phyloP scores from a whole-genome alignment of 345 rosid species.

The Citrus hindsii region DNA sequence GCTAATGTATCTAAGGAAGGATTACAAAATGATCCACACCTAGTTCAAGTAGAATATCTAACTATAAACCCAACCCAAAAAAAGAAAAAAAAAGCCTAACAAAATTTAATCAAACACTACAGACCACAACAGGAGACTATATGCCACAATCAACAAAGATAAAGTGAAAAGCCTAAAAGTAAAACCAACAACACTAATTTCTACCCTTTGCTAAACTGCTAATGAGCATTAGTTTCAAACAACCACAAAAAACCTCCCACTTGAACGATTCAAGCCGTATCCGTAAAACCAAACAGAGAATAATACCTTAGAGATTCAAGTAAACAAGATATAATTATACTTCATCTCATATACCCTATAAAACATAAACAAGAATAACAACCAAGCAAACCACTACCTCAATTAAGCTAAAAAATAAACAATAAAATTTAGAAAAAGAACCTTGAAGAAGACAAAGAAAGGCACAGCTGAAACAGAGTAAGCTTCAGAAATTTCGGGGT shows the following conservation, averaged over 20 bases:
- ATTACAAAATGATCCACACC: neutral
- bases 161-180: neutral
- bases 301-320: neutral
- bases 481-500: conserved; percentile 84
- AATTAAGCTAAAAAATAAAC: neutral
- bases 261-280: neutral
- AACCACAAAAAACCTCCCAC: neutral
- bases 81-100: neutral
- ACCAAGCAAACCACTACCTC: neutral
- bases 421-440: conserved; percentile 10
- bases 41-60: neutral
- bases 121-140: neutral
- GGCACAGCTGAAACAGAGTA: conserved; percentile 90
- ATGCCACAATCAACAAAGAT: neutral
- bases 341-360: neutral
- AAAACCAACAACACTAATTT: neutral
- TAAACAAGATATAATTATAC: neutral
- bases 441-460: conserved; percentile 86
- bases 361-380: neutral
- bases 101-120: neutral
- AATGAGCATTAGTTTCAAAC: neutral
- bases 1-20: neutral
- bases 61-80: neutral
- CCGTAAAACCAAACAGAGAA: neutral
- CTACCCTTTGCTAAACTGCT: neutral